These are phyloP conservation scores for Dactylellina sp. DNA, from an alignment of 2,329 filamentous ascomycete genomes.

Conservation along the genomic window DNA sequence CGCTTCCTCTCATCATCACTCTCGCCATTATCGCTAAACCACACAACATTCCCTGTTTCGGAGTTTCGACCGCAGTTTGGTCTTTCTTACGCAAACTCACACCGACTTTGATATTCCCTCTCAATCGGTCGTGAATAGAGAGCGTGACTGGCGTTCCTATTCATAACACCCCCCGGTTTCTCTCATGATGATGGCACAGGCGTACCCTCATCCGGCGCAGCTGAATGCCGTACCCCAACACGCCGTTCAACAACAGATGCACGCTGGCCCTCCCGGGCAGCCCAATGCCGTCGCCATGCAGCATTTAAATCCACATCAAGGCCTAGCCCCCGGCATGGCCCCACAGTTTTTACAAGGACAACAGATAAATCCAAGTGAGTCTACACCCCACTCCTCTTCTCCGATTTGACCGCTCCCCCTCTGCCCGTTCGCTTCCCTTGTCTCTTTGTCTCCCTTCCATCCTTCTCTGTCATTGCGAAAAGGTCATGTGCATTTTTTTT, in stretches of 20 bases:
- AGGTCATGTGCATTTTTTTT: constrained; percentile 46
- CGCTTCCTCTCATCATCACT: neutral
- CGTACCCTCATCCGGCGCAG: constrained; percentile 59
- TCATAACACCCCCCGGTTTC: constrained; percentile 30
- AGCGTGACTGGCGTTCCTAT: constrained; percentile 51
- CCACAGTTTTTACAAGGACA: constrained; percentile 50
- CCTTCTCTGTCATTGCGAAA: constrained; percentile 42
- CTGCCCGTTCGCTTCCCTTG: neutral
- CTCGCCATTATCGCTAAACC: neutral
- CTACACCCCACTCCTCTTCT: neutral
- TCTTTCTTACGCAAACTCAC: constrained; percentile 2
- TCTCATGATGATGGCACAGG: constrained; percentile 60
- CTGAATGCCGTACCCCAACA: constrained; percentile 59
- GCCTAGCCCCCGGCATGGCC: constrained; percentile 44
- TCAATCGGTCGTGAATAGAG: constrained; percentile 53
- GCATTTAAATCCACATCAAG: constrained; percentile 59
- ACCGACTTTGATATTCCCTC: constrained; percentile 12
- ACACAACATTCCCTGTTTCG: constrained; percentile 4
- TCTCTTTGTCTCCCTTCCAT: neutral
- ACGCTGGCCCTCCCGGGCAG: constrained; percentile 60
- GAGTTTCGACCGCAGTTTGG: neutral
- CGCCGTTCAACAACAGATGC: constrained; percentile 60
- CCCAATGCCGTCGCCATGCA: constrained; percentile 59
- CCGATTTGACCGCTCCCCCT: neutral
- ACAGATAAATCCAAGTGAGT: constrained; percentile 50